These are phyloP conservation scores for Podosphaera xanthii DNA, from an alignment of 2,329 filamentous ascomycete species.

Conservation along the genomic window DNA sequence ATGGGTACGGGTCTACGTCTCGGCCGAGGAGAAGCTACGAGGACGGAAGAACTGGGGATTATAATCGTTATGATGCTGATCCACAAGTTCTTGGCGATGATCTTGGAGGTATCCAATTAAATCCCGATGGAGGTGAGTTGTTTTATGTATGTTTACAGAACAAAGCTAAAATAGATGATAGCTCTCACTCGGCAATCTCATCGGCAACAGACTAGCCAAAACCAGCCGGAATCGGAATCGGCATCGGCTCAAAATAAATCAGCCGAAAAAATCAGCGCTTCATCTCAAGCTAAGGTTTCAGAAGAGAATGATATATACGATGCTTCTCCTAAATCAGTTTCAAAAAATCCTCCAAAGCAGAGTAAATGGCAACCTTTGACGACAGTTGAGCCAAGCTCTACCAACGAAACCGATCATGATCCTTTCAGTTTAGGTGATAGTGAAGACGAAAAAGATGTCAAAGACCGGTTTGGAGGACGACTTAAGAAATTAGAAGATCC, in stretches of 20 bases:
- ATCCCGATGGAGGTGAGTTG: conserved; percentile 36
- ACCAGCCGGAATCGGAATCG: conserved; percentile 65
- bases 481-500: conserved; percentile 30
- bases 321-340: conserved; percentile 30
- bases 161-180: conserved; percentile 15
- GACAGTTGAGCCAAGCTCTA: conserved; percentile 60
- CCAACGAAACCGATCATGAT: conserved; percentile 71
- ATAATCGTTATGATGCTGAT: conserved; percentile 84
- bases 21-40: conserved; percentile 28
- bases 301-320: conserved; percentile 70
- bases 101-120: conserved; percentile 49
- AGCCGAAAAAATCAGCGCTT: conserved; percentile 26
- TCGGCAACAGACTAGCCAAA: conserved; percentile 49
- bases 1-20: conserved; percentile 12
- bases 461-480: conserved; percentile 26
- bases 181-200: conserved; percentile 32
- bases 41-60: conserved; percentile 59
- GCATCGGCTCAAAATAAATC: conserved; percentile 22
- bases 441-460: conserved; percentile 70
- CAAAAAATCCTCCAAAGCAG: conserved; percentile 32
- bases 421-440: conserved; percentile 92
- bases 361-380: conserved; percentile 98
- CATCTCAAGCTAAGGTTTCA: conserved; percentile 30
- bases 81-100: conserved; percentile 77
- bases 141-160: not conserved